These are phyloP conservation scores for Colletotrichum orchidophilum DNA, from an alignment of 2,329 filamentous ascomycete species.

Conservation along the genomic window DNA sequence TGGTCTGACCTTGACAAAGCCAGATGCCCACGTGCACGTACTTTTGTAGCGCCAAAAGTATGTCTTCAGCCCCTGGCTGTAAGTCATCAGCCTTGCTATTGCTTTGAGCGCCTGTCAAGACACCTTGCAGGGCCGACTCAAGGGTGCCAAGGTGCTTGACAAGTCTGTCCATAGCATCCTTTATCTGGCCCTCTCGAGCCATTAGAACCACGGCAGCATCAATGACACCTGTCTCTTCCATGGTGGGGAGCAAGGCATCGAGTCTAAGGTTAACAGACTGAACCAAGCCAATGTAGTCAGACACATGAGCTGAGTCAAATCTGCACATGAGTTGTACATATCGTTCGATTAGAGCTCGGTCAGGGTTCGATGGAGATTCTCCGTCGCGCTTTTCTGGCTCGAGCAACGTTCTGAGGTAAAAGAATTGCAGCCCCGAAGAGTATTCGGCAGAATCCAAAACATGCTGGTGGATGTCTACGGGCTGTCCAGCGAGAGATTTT, in stretches of 20 bases:
- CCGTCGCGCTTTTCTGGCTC: constrained; percentile 59
- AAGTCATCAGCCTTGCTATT: constrained; percentile 57
- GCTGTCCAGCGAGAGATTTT: constrained; percentile 68
- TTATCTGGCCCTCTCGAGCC: constrained; percentile 85
- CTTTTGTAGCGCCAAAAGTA: constrained; percentile 83
- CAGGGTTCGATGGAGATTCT: constrained; percentile 43
- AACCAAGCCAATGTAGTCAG: constrained; percentile 81
- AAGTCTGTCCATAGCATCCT: constrained; percentile 84
- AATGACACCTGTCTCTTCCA: constrained; percentile 89
- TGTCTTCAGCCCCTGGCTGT: constrained; percentile 74
- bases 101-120: constrained; percentile 70
- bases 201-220: constrained; percentile 94
- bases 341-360: constrained; percentile 76
- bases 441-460: constrained; percentile 71
- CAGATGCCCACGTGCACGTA: constrained; percentile 94
- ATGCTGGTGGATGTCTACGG: constrained; percentile 71
- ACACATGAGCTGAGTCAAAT: constrained; percentile 84
- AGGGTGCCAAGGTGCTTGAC: constrained; percentile 83
- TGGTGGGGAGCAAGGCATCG: constrained; percentile 82
- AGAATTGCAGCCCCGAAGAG: constrained; percentile 72
- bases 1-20: constrained; percentile 89
- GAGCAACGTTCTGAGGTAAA: constrained; percentile 80
- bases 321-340: constrained; percentile 93
- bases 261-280: constrained; percentile 78
- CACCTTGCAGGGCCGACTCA: constrained; percentile 78